phyloP scores from a whole-genome alignment of 2,329 filamentous ascomycete species.

The Fusarium decemcellulare region DNA sequence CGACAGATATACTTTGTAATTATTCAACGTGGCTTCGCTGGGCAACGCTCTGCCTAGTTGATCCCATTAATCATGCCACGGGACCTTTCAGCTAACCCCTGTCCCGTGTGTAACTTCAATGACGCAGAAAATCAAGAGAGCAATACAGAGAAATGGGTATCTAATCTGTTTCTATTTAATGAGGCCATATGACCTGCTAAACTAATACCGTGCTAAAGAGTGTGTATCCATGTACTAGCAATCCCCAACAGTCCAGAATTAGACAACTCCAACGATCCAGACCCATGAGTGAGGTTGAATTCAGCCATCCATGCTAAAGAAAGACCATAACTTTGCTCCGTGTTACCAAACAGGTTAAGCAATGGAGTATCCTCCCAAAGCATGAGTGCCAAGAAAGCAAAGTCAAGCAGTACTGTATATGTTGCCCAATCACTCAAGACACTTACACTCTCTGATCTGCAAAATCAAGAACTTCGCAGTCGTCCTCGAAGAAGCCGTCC shows the following conservation, averaged over 20 bases:
- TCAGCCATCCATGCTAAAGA: conserved; percentile 32
- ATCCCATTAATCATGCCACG: conserved; percentile 36
- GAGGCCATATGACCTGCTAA: conserved; percentile 39
- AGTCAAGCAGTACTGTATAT: conserved; percentile 30
- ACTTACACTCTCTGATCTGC: conserved; percentile 76
- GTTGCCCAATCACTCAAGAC: conserved; percentile 7
- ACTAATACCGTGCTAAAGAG: conserved; percentile 45
- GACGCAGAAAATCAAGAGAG: conserved; percentile 32
- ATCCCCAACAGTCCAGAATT: conserved; percentile 48
- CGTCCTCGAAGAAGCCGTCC: conserved; percentile 91
- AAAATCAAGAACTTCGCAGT: conserved; percentile 93
- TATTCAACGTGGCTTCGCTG: conserved; percentile 30
- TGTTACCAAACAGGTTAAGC: conserved; percentile 30
- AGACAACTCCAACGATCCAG: conserved; percentile 46
- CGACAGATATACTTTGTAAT: conserved; percentile 42
- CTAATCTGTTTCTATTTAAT: conserved; percentile 54
- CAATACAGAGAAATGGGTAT: conserved; percentile 49
- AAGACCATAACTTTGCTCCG: conserved; percentile 22
- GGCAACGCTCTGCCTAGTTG: conserved; percentile 23
- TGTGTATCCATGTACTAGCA: conserved; percentile 46
- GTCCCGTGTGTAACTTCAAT: conserved; percentile 14
- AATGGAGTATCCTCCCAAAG: conserved; percentile 23
- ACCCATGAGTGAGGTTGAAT: conserved; percentile 38
- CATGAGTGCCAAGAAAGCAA: conserved; percentile 41
- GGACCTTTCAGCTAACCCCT: conserved; percentile 5